Evolutionary conservation across 1,284 basidiomycete species (phyloP).

Genomic region (Kalmanozyma brasiliensis): DNA sequence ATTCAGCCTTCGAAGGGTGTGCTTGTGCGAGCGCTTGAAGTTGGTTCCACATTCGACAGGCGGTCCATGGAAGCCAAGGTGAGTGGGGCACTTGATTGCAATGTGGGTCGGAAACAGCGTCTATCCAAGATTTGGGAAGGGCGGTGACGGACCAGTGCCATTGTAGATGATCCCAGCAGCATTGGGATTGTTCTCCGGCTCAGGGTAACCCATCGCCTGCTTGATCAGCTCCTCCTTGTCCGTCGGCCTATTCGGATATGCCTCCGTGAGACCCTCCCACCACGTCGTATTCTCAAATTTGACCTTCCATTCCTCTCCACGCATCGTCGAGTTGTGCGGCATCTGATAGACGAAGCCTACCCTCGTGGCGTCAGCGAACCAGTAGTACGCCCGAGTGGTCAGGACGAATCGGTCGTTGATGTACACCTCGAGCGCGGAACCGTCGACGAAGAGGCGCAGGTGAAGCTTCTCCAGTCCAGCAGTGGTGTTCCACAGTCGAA

Average conservation of each 20-base stretch:
- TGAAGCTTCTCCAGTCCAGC: constrained; percentile 9
- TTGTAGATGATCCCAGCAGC: constrained; percentile 24
- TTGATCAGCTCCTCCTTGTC: constrained; percentile 25
- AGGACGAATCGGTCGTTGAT: constrained; percentile 41
- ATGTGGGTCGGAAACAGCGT: no score
- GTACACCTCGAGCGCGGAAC: constrained; percentile 39
- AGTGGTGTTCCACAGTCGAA: constrained; percentile 29
- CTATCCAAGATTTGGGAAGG: constrained; percentile 21
- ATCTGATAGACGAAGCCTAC: constrained; percentile 35
- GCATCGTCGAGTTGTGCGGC: not conserved
- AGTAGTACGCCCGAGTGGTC: constrained; percentile 36
- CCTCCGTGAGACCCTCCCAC: constrained; percentile 43
- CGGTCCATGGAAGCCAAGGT: no score
- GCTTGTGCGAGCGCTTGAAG: no score
- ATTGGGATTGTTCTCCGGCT: constrained; percentile 33
- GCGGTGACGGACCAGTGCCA: constrained; percentile 19
- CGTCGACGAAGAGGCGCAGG: constrained; percentile 40
- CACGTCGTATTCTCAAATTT: constrained; percentile 13
- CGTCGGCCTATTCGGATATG: constrained; percentile 31
- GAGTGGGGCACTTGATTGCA: no score
- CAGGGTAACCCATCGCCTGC: constrained; percentile 21
- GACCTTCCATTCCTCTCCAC: constrained; percentile 1
- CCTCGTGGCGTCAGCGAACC: constrained; percentile 20
- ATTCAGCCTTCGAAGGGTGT: no score
- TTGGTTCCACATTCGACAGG: no score